These are phyloP conservation scores for Blastomyces silverae DNA, from an alignment of 2,329 filamentous ascomycete species.

Conservation along the genomic window DNA sequence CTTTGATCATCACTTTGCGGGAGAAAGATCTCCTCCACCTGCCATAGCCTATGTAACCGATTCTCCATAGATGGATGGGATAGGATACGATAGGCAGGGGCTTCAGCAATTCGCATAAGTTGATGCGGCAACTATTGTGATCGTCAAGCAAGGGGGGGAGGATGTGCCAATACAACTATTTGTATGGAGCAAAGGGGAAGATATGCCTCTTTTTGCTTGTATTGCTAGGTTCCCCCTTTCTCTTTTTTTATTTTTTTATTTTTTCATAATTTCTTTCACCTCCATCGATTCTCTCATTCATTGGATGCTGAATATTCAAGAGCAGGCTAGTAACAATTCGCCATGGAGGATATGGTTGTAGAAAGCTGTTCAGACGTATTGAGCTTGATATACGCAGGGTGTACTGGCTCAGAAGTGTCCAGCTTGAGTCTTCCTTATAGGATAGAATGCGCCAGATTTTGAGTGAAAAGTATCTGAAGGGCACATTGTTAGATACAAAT, in stretches of 20 bases:
- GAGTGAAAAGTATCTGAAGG: too few species aligned
- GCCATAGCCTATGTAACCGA: not conserved
- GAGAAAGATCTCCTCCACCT: not conserved
- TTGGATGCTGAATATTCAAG: not conserved
- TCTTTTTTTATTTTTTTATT: not conserved
- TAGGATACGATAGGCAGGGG: too few species aligned
- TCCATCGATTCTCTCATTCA: not conserved
- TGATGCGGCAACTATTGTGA: constrained; percentile 5
- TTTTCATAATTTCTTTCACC: too few species aligned
- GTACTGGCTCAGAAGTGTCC: too few species aligned
- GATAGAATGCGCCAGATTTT: too few species aligned
- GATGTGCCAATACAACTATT: not conserved
- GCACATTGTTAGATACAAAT: too few species aligned
- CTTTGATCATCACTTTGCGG: not conserved
- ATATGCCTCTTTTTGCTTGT: not conserved
- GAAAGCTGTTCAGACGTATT: not conserved
- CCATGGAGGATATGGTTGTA: not conserved
- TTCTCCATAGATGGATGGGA: not conserved
- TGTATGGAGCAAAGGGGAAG: too few species aligned
- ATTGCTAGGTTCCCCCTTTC: not conserved
- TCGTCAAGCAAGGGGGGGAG: not conserved
- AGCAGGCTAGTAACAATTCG: not conserved
- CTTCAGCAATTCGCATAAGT: too few species aligned
- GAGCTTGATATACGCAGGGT: too few species aligned
- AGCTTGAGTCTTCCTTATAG: too few species aligned